Conservation (phyloP, 2,329 filamentous ascomycete species). For the Leptosphaerulina australis region DNA sequence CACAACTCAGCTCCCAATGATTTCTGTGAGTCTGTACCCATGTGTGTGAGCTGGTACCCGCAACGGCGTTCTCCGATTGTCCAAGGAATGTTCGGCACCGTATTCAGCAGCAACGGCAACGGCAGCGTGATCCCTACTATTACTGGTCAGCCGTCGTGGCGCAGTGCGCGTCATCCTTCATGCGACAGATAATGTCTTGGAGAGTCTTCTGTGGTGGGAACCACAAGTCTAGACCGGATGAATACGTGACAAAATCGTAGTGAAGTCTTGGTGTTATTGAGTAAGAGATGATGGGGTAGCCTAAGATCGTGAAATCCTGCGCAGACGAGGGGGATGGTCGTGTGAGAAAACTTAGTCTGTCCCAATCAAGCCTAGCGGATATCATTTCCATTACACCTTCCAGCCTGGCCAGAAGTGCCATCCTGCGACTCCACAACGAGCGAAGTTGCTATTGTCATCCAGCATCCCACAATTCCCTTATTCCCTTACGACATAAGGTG, state of each 20-base stretch:
- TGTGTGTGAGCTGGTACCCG: conserved; percentile 3
- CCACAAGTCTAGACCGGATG: conserved; percentile 16
- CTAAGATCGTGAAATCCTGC: conserved; percentile 1
- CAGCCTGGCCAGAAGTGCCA: conserved; percentile 1
- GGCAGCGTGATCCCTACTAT: not conserved
- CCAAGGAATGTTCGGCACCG: conserved; percentile 8
- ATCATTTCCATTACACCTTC: not conserved
- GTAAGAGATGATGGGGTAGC: conserved; percentile 2
- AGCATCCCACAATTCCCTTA: not conserved
- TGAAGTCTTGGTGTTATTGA: conserved; percentile 5
- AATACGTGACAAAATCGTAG: conserved; percentile 25
- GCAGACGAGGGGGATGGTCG: not conserved
- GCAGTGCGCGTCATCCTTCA: conserved; percentile 17
- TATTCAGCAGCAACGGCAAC: conserved; percentile 1
- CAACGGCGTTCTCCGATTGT: conserved; percentile 14
- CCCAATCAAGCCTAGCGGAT: conserved; percentile 3
- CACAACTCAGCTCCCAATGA: conserved; percentile 16
- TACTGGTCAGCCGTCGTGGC: no score
- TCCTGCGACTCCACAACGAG: conserved; percentile 4
- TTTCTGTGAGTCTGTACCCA: conserved; percentile 7
- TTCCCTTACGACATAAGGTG: no score
- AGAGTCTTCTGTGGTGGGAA: conserved; percentile 2
- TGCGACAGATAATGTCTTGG: conserved; percentile 25
- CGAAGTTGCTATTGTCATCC: not conserved
- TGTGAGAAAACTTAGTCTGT: not conserved